These are phyloP conservation scores for Galeopsis tetrahit DNA, from an alignment of 257 asterid species.

Conservation along the genomic window DNA sequence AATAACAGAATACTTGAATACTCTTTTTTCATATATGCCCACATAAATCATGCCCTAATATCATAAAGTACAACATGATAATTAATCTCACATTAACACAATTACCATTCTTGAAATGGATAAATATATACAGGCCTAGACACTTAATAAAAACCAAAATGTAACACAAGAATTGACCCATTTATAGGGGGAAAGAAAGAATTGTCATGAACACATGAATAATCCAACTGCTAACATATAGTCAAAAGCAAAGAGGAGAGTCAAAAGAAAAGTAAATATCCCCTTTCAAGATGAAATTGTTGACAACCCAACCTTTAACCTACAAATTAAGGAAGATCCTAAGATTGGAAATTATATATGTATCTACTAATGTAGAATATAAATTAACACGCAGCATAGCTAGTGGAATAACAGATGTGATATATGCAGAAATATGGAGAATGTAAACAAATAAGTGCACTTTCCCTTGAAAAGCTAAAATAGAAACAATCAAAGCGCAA, in stretches of 20 bases:
- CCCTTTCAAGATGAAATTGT: constrained; percentile 20
- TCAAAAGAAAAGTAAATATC: constrained; percentile 14
- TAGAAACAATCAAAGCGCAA: neutral
- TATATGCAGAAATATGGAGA: constrained; percentile 21
- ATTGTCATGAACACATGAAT: neutral
- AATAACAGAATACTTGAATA: constrained; percentile 16
- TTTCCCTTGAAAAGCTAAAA: constrained; percentile 9
- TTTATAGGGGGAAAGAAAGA: neutral
- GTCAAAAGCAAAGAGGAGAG: constrained; percentile 5
- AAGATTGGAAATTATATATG: neutral
- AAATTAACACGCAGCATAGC: constrained; percentile 11
- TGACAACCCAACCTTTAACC: constrained; percentile 6
- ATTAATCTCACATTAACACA: constrained; percentile 44
- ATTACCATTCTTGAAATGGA: constrained; percentile 1
- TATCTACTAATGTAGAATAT: neutral
- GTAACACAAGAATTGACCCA: neutral
- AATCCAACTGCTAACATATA: neutral
- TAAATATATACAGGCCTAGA: neutral
- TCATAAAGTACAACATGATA: constrained; percentile 76
- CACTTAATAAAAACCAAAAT: constrained; percentile 4
- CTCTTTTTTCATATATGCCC: too few relatives aligned
- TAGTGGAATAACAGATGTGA: constrained; percentile 3
- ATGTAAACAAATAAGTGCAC: neutral
- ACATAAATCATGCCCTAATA: too few relatives aligned
- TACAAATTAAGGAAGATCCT: constrained; percentile 7